A percentile compares a stretch with the other conserved stretches of the same genome.
phyloP scores from a whole-genome alignment of 164 flowering plant species.

The Buxus sempervirens region DNA sequence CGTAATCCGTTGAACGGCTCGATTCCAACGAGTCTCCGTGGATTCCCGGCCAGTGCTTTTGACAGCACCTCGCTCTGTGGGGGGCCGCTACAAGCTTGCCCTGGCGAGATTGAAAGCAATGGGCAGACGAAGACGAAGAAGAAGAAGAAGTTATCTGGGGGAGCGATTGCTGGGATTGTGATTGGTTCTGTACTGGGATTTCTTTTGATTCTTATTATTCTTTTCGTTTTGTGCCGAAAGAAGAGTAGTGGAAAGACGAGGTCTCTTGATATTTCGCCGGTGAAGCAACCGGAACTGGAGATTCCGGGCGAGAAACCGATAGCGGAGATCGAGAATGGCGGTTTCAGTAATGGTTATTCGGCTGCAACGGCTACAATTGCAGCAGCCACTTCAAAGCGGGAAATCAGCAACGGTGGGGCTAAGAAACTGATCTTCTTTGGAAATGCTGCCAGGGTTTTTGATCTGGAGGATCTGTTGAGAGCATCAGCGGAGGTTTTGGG shows the following conservation, averaged over 20 bases:
- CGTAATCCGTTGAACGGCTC: conserved; percentile 60
- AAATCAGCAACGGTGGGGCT: conserved; percentile 21
- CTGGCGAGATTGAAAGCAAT: conserved; percentile 9
- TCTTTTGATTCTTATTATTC: conserved; percentile 35
- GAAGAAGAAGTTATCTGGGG: conserved; percentile 56
- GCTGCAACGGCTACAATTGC: conserved; percentile 10
- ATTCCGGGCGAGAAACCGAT: conserved; percentile 20
- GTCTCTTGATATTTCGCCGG: conserved; percentile 22
- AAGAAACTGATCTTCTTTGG: conserved; percentile 37
- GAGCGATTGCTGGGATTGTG: conserved; percentile 81
- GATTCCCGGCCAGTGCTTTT: conserved; percentile 31
- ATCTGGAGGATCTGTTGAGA: conserved; percentile 36
- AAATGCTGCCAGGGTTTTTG: conserved; percentile 30
- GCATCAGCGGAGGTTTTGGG: conserved; percentile 76
- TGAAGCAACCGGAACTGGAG: conserved; percentile 31
- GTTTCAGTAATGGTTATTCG: neutral
- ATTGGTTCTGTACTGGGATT: conserved; percentile 52
- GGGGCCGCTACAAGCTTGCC: conserved; percentile 44
- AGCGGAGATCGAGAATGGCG: conserved; percentile 17
- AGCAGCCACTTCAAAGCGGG: conserved; percentile 18
- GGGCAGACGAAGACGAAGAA: neutral
- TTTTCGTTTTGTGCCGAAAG: conserved; percentile 43
- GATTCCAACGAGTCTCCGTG: conserved; percentile 40
- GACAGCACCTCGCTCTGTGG: conserved; percentile 73
- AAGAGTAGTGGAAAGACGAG: conserved; percentile 30